phyloP scores from a whole-genome alignment of 768 basidiomycete genomes.

The Pholiota molesta region DNA sequence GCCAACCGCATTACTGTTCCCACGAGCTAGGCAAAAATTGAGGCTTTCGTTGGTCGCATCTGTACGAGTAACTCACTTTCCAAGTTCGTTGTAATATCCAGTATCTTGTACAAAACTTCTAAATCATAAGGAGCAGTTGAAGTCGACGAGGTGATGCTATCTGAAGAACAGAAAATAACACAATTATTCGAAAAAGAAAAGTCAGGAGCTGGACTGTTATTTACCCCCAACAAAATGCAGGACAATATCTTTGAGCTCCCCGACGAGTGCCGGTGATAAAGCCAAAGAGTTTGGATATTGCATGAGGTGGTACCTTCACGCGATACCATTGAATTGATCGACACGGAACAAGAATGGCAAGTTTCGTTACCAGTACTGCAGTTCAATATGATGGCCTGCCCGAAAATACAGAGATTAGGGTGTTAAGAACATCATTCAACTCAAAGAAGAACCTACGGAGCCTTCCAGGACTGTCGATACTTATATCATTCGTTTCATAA shows the following conservation, averaged over 20 bases:
- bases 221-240: conserved; percentile 39
- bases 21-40: conserved; percentile 24
- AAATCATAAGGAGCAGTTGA: conserved; percentile 40
- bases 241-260: conserved; percentile 39
- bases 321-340: conserved; percentile 3
- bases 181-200: neutral
- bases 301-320: conserved; percentile 37
- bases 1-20: conserved; percentile 24
- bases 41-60: neutral
- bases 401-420: neutral
- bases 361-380: conserved; percentile 42
- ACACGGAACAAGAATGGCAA: neutral
- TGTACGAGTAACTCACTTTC: conserved; percentile 30
- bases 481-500: conserved; percentile 36
- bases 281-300: conserved; percentile 35
- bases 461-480: conserved; percentile 39
- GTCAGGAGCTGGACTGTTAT: neutral
- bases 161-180: conserved; percentile 22
- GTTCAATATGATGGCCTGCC: conserved; percentile 40
- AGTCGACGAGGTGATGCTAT: conserved; percentile 38
- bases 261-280: conserved; percentile 27
- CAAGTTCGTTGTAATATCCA: conserved; percentile 35
- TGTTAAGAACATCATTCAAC: neutral
- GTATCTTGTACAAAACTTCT: conserved; percentile 40
- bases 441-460: conserved; percentile 35